These are phyloP conservation scores for Parasarocladium wereldwijsianum DNA, from an alignment of 2,329 filamentous ascomycete genomes.

Conservation along the genomic window DNA sequence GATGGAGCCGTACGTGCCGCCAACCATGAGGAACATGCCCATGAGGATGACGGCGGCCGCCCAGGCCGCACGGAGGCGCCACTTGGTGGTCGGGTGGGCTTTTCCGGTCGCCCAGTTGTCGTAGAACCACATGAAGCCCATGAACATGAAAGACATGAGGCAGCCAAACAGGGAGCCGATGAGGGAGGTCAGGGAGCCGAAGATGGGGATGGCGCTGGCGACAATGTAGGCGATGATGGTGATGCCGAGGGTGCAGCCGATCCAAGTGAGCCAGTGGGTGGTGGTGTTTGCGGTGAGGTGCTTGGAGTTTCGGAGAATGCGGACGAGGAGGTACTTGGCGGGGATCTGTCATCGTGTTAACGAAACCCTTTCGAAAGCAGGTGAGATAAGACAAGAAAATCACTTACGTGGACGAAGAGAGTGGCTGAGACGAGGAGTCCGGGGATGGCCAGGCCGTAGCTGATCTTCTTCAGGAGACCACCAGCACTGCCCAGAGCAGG, in stretches of 20 bases:
- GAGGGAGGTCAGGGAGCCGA: slow-evolving; percentile 13
- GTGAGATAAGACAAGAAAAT: slow-evolving; percentile 5
- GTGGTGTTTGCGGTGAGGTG: slow-evolving; percentile 15
- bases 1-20: slow-evolving; percentile 7
- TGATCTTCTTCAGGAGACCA: slow-evolving; percentile 23
- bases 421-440: slow-evolving; percentile 13
- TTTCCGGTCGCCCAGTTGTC: slow-evolving; percentile 19
- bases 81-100: not conserved
- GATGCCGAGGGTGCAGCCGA: slow-evolving; percentile 13
- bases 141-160: slow-evolving; percentile 12
- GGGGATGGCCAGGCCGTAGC: slow-evolving; percentile 21
- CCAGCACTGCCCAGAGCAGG: slow-evolving; percentile 31
- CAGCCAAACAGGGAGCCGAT: slow-evolving; percentile 14
- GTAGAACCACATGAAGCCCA: slow-evolving; percentile 26
- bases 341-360: slow-evolving; percentile 7
- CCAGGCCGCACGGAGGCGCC: not conserved
- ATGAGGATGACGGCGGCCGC: not conserved
- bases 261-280: slow-evolving; percentile 17
- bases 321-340: slow-evolving; percentile 14
- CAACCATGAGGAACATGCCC: slow-evolving; percentile 4
- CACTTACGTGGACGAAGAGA: slow-evolving; percentile 15
- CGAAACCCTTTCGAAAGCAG: not conserved
- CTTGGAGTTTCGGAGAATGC: slow-evolving; percentile 13
- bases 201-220: slow-evolving; percentile 14
- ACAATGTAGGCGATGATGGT: slow-evolving; percentile 14